These are phyloP conservation scores for Leccinum arenicola DNA, from an alignment of 768 basidiomycete species.

Conservation along the genomic window DNA sequence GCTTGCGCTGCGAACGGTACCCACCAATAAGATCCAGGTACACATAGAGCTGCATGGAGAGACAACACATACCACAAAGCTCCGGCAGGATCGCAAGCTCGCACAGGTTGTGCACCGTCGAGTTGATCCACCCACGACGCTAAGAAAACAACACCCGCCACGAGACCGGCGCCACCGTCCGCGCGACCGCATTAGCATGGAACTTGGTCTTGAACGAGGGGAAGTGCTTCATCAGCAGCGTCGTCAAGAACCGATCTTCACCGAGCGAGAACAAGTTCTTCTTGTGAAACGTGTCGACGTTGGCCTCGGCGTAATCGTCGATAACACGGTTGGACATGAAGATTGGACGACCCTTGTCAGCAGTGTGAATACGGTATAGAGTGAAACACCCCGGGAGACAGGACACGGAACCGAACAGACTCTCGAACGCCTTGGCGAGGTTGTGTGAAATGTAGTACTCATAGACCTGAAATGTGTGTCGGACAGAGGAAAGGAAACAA, in stretches of 20 bases:
- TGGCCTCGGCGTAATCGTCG: conserved; percentile 63
- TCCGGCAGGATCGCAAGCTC: too few relatives aligned
- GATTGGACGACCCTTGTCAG: conserved; percentile 69
- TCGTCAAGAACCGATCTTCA: conserved; percentile 71
- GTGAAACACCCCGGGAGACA: conserved; percentile 74
- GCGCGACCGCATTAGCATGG: too few relatives aligned
- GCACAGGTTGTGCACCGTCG: too few relatives aligned
- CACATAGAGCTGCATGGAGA: too few relatives aligned
- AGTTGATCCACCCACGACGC: too few relatives aligned
- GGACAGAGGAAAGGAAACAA: neutral
- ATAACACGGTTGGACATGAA: conserved; percentile 72
- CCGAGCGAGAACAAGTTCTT: conserved; percentile 65
- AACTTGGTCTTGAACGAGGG: conserved; percentile 39
- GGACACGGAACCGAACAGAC: conserved; percentile 65
- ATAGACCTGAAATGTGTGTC: conserved; percentile 45
- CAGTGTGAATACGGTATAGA: conserved; percentile 66
- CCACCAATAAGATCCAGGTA: too few relatives aligned
- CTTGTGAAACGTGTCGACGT: conserved; percentile 68
- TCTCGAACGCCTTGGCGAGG: conserved; percentile 63
- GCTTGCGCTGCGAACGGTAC: too few relatives aligned
- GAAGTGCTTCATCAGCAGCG: conserved; percentile 68
- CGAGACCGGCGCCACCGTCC: too few relatives aligned
- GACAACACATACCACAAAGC: too few relatives aligned
- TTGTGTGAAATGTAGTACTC: conserved; percentile 70
- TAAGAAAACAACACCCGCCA: too few relatives aligned